Percentiles rank a stretch among this genome's conserved stretches.
Evolutionary conservation across 2,329 filamentous ascomycete species (phyloP).

Genomic region (Coniosporium tulheliwenetii): DNA sequence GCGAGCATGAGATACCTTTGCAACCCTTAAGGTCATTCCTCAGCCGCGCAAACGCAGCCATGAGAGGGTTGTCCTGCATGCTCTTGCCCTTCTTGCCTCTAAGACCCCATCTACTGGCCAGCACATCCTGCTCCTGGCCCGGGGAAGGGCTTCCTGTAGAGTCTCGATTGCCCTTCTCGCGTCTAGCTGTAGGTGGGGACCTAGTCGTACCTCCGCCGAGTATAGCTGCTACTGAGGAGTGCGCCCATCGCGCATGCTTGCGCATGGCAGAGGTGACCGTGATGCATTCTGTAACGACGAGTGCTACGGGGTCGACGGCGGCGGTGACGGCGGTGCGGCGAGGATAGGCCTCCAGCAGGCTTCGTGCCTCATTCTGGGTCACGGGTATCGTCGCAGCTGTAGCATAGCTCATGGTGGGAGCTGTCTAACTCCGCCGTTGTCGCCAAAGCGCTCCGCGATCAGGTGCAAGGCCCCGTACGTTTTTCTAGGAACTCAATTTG

Average conservation of each 20-base stretch:
- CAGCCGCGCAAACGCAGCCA: slow-evolving; percentile 83
- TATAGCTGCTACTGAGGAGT: slow-evolving; percentile 92
- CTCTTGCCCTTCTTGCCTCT: slow-evolving; percentile 92
- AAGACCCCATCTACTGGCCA: slow-evolving; percentile 80
- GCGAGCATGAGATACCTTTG: slow-evolving; percentile 41
- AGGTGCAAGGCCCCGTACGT: no score
- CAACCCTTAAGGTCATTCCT: slow-evolving; percentile 76
- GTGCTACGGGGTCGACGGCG: slow-evolving; percentile 75
- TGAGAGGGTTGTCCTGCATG: slow-evolving; percentile 93
- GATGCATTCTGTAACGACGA: slow-evolving; percentile 98
- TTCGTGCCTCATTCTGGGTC: no score
- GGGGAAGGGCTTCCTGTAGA: slow-evolving; percentile 2
- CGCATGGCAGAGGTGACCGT: slow-evolving; percentile 96
- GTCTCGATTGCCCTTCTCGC: slow-evolving; percentile 1
- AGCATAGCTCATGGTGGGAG: slow-evolving; percentile 2
- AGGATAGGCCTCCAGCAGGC: slow-evolving; percentile 2
- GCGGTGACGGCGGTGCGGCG: slow-evolving; percentile 40
- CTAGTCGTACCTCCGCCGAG: slow-evolving; percentile 48
- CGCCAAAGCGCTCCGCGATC: no score
- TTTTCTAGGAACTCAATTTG: no score
- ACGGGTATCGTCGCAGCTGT: neutral
- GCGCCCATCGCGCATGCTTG: slow-evolving; percentile 89
- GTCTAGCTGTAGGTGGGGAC: slow-evolving; percentile 2
- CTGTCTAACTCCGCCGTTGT: neutral
- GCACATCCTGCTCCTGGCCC: slow-evolving; percentile 32